Evolutionary conservation across 176 grass and related monocot genomes (phyloP).

Genomic region (Lolium multiflorum): DNA sequence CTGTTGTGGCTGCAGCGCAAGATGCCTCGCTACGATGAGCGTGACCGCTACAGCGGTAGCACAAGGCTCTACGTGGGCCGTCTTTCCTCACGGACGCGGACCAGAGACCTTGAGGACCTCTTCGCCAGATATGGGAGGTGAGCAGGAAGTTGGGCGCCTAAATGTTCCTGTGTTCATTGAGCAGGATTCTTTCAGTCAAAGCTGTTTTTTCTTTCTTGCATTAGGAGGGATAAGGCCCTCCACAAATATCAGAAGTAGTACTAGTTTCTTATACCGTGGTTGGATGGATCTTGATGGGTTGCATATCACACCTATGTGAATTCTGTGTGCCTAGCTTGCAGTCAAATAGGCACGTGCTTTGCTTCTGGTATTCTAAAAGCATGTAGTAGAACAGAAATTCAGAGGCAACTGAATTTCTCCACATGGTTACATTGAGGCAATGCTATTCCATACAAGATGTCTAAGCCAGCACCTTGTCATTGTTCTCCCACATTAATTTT

Average conservation of each 20-base stretch:
- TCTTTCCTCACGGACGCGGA: slow-evolving; percentile 73
- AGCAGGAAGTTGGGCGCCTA: neutral
- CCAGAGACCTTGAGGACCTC: slow-evolving; percentile 82
- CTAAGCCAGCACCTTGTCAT: slow-evolving; percentile 33
- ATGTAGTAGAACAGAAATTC: neutral
- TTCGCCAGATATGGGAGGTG: slow-evolving; percentile 96
- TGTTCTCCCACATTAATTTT: slow-evolving; percentile 46
- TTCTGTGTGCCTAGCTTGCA: neutral
- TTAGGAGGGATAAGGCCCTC: neutral
- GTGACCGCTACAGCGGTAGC: slow-evolving; percentile 64
- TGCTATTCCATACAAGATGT: neutral
- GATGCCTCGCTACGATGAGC: slow-evolving; percentile 82
- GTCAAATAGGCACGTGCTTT: neutral
- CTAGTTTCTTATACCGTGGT: slow-evolving; percentile 5
- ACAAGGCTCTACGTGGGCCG: slow-evolving; percentile 89
- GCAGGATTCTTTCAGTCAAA: neutral
- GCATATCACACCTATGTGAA: neutral
- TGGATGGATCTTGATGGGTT: no score
- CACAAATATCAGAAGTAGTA: slow-evolving; percentile 43
- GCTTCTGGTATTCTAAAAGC: neutral
- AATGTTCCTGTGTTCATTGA: neutral
- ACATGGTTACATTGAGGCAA: slow-evolving; percentile 23
- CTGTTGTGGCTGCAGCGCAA: slow-evolving; percentile 44
- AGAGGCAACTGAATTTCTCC: neutral
- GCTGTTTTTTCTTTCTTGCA: neutral